phyloP scores from a whole-genome alignment of 148 eudicot species.

The Fagopyrum tataricum region DNA sequence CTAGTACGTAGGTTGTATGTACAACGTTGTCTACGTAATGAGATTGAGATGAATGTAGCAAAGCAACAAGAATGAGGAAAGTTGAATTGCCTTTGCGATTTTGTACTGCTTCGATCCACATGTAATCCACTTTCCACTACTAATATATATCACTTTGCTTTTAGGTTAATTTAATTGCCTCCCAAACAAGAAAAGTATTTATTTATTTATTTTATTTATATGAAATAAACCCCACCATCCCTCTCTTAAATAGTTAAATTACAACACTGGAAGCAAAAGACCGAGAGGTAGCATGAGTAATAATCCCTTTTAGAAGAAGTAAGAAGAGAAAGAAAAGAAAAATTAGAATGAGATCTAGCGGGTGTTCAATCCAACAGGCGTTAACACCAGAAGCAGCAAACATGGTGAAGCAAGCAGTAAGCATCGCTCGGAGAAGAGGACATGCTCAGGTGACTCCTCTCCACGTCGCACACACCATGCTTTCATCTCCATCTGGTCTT shows the following conservation, averaged over 20 bases:
- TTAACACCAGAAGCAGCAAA: conserved; percentile 60
- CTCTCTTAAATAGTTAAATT: not conserved
- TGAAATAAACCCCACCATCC: not conserved
- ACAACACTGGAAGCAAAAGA: not conserved
- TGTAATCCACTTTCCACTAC: conserved; percentile 74
- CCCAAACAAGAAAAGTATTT: conserved; percentile 66
- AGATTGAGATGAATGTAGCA: not conserved
- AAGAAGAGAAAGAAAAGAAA: not conserved
- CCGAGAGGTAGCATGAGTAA: not conserved
- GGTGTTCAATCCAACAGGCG: conserved; percentile 66
- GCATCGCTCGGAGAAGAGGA: conserved; percentile 56
- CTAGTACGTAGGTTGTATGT: too few relatives aligned
- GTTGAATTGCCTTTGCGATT: conserved; percentile 48
- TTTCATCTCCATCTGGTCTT: conserved; percentile 45
- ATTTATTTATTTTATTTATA: conserved; percentile 1
- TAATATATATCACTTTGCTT: conserved; percentile 29
- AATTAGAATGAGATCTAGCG: conserved; percentile 70
- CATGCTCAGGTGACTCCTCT: conserved; percentile 94
- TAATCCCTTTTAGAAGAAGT: not conserved
- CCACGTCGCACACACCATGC: conserved; percentile 82
- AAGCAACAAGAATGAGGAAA: conserved; percentile 19
- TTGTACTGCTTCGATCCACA: conserved; percentile 66
- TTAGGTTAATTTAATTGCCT: conserved; percentile 39
- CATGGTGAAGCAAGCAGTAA: conserved; percentile 69
- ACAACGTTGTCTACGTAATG: too few relatives aligned